A percentile compares a stretch with the other conserved stretches of the same genome.
Conservation (phyloP, 108 stramenopile genomes). For the Nannochloropsis gaditana region DNA sequence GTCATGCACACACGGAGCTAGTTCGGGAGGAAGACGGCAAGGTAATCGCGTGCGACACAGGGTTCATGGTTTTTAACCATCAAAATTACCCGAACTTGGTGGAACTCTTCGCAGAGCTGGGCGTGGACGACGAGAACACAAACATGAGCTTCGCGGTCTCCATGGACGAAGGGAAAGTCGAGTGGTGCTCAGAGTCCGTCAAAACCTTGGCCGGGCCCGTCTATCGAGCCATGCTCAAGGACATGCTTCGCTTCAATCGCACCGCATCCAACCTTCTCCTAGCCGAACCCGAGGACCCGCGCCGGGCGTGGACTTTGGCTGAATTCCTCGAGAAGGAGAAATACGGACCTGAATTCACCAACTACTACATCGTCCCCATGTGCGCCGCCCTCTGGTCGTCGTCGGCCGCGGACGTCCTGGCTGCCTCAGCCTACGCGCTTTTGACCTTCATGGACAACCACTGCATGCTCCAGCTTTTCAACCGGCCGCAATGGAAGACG, state of each 20-base stretch:
- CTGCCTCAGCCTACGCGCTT: conserved; percentile 71
- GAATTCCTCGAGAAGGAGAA: conserved; percentile 73
- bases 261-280: conserved; percentile 66
- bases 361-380: conserved; percentile 84
- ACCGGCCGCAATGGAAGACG: conserved; percentile 74
- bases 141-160: conserved; percentile 76
- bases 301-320: conserved; percentile 61
- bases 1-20: conserved; percentile 73
- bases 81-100: conserved; percentile 91
- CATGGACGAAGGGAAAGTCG: conserved; percentile 71
- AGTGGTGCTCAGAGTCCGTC: conserved; percentile 71
- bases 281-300: conserved; percentile 56
- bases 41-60: conserved; percentile 61
- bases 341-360: conserved; percentile 68
- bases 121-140: conserved; percentile 47
- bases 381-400: conserved; percentile 87
- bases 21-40: conserved; percentile 49
- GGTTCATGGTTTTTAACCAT: conserved; percentile 95
- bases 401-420: conserved; percentile 68
- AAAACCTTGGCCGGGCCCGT: conserved; percentile 53
- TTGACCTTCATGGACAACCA: conserved; percentile 89
- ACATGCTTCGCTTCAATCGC: conserved; percentile 75
- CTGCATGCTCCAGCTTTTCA: conserved; percentile 70
- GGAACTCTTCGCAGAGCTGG: conserved; percentile 69
- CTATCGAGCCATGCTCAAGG: conserved; percentile 71